Evolutionary conservation across 352 stramenopile species (phyloP).

Genomic region (Globisporangium camurandrum): DNA sequence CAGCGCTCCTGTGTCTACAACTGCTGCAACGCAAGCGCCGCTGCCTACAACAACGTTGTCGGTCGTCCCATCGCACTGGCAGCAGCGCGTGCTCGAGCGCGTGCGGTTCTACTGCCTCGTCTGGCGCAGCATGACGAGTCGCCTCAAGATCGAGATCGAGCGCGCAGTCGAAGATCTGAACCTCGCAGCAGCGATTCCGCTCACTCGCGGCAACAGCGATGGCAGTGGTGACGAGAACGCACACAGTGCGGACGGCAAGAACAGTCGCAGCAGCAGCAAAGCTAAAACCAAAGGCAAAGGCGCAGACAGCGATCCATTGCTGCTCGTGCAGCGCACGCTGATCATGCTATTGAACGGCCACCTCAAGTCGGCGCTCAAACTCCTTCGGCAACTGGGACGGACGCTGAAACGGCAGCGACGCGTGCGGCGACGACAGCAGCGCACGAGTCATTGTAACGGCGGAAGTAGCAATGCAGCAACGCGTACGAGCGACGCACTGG

Average conservation of each 20-base stretch:
- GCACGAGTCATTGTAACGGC: not conserved
- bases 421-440: not conserved
- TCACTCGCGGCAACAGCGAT: too few species aligned
- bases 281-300: too few species aligned
- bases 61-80: conserved; percentile 21
- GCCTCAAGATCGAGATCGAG: conserved; percentile 42
- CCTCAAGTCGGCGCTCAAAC: conserved; percentile 39
- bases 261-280: not conserved
- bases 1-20: too few species aligned
- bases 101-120: conserved; percentile 49
- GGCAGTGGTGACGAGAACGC: conserved; percentile 7
- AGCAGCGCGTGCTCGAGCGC: conserved; percentile 25
- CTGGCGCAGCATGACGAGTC: conserved; percentile 34
- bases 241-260: not conserved
- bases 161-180: conserved; percentile 47
- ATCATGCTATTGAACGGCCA: conserved; percentile 54
- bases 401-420: not conserved
- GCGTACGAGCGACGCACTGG: conserved; percentile 4
- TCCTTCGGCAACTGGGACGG: conserved; percentile 27
- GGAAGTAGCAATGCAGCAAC: not conserved
- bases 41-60: not conserved
- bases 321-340: conserved; percentile 34
- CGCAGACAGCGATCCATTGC: conserved; percentile 24
- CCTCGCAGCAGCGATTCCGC: conserved; percentile 22
- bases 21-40: not conserved